phyloP scores from a whole-genome alignment of 495 filamentous ascomycete species.

The Hypoxylon trugodes region DNA sequence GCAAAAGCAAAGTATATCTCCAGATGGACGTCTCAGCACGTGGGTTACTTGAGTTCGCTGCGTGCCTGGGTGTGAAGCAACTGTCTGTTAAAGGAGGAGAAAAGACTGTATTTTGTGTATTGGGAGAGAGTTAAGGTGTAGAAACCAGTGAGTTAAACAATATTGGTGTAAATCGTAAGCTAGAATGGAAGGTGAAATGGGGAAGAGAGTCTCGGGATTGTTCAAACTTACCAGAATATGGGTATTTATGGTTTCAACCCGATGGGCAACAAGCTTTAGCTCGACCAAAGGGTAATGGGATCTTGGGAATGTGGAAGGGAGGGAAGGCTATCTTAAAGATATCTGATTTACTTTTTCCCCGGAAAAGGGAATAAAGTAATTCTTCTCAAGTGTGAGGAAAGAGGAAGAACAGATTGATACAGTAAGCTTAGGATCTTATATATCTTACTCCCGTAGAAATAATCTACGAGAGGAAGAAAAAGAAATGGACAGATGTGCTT shows the following conservation, averaged over 20 bases:
- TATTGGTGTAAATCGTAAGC: slow-evolving; percentile 18
- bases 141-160: background rate
- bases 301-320: background rate
- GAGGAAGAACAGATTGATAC: no score
- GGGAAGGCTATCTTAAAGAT: no score
- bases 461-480: background rate
- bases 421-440: background rate
- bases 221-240: slow-evolving; percentile 16
- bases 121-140: slow-evolving; percentile 35
- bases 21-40: background rate
- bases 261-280: slow-evolving; percentile 4
- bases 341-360: no score
- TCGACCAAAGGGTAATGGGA: slow-evolving; percentile 1
- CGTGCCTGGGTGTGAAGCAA: slow-evolving; percentile 8
- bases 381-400: no score
- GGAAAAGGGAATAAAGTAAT: no score
- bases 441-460: background rate
- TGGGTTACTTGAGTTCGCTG: slow-evolving; percentile 1
- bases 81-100: background rate
- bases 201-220: slow-evolving; percentile 4
- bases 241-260: slow-evolving; percentile 18
- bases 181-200: slow-evolving; percentile 13
- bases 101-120: slow-evolving; percentile 1
- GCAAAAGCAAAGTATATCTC: slow-evolving; percentile 27
- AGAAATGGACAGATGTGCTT: background rate